Evolutionary conservation across 225 moss, liverwort and hornwort genomes (phyloP), one percentile per base, ranked within the genome.

Genomic region (Pseudoscleropodium purum): DNA sequence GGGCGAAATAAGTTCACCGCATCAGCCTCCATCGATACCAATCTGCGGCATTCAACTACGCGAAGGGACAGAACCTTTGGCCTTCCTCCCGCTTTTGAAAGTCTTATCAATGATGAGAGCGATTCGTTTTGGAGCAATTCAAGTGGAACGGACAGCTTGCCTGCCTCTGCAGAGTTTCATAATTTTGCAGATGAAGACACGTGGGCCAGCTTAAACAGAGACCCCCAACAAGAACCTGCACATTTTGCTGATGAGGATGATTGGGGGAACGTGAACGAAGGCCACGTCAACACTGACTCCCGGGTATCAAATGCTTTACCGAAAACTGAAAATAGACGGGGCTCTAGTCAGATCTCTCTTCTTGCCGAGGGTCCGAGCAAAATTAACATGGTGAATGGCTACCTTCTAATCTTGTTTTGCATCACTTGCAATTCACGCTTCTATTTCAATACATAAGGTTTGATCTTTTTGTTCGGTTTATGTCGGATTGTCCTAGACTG

Each of bases 181-280:
- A 96, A 95, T 86, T 90, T 97, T 85, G 97, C 95, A 15, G 96
- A 97, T 72, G 96, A 96, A 93, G 96, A 95, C 74, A 93, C 93
- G 24, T 97, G 97, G 94, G 94, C 95, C 86, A 96, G 92, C 81
- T 79, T 92, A 34, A 94, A 92, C 86, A 88, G 84, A 81, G 86
- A 86, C 70, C 75, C 68, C 11, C 72, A 88, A 61, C 79, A 92
- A 86, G 94, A 93, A 73, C 94, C 93, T 91, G 89, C 89, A 65
- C 91, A 90, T 79, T 84, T 94, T 85, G 95, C 92, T n/a, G 96
- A 96, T 77, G 96, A 96, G 92, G 94, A 94, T 75, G 93, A 94
- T 51, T 95, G 96, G 97, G 94, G 90, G 74, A 96, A 93, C 82
- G 60, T 96, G 85, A 95, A 96, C 79, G 94, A 93, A 89, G 91